Evolutionary conservation across 352 stramenopile species (phyloP).

Genomic region (Globisporangium radiosum): DNA sequence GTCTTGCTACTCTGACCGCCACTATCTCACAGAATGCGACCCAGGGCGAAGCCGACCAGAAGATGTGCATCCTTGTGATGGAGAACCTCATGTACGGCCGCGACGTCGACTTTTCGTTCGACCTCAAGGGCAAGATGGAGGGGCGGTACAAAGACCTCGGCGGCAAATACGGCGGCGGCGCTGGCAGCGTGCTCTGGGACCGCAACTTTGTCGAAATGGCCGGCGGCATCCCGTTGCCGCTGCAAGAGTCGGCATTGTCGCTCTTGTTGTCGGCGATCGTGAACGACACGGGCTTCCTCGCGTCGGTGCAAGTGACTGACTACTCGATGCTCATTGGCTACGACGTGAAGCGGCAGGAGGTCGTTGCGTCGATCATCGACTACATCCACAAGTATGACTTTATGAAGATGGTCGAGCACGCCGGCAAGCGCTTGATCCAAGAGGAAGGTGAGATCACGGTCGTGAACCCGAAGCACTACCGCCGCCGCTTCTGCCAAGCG

Average conservation of each 20-base stretch:
- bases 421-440: slow-evolving; percentile 83
- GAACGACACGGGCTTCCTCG: slow-evolving; percentile 82
- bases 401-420: slow-evolving; percentile 88
- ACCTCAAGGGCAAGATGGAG: slow-evolving; percentile 87
- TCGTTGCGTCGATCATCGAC: slow-evolving; percentile 86
- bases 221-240: slow-evolving; percentile 67
- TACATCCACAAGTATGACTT: slow-evolving; percentile 91
- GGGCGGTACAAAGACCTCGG: slow-evolving; percentile 51
- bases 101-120: slow-evolving; percentile 82
- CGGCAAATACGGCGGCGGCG: slow-evolving; percentile 14
- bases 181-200: slow-evolving; percentile 68
- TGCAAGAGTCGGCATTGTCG: slow-evolving; percentile 81
- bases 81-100: slow-evolving; percentile 85
- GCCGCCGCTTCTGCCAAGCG: slow-evolving; percentile 73
- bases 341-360: slow-evolving; percentile 79
- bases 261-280: slow-evolving; percentile 77
- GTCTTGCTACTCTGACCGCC: not conserved
- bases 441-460: slow-evolving; percentile 87
- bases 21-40: slow-evolving; percentile 8
- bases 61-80: slow-evolving; percentile 86
- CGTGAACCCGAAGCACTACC: slow-evolving; percentile 83
- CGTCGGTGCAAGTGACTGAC: slow-evolving; percentile 77
- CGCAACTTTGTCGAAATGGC: slow-evolving; percentile 85
- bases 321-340: slow-evolving; percentile 88
- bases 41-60: slow-evolving; percentile 57